Evolutionary conservation across 257 asterid species (phyloP).

Genomic region (Lavandula angustifolia): DNA sequence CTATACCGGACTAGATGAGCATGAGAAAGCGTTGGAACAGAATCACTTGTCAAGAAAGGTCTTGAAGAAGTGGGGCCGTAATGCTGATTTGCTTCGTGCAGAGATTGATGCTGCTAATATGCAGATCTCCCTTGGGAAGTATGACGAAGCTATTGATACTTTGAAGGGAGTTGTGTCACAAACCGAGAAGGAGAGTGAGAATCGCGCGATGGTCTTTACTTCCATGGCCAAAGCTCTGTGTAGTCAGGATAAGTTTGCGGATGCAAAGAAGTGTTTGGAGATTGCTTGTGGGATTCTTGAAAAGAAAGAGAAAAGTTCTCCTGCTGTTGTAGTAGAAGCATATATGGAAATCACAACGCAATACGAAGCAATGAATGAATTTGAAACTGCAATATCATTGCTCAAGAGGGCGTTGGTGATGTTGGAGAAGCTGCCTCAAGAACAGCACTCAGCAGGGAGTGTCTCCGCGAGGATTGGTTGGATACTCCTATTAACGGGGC

Average conservation of each 20-base stretch:
- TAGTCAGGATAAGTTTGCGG: slow-evolving; percentile 61
- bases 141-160: slow-evolving; percentile 72
- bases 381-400: slow-evolving; percentile 73
- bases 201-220: slow-evolving; percentile 73
- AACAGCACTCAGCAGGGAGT: slow-evolving; percentile 87
- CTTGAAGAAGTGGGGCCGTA: slow-evolving; percentile 81
- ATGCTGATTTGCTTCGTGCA: slow-evolving; percentile 77
- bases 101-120: slow-evolving; percentile 92
- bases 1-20: slow-evolving; percentile 81
- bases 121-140: slow-evolving; percentile 83
- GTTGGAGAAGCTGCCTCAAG: slow-evolving; percentile 82
- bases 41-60: slow-evolving; percentile 77
- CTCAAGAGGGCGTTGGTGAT: slow-evolving; percentile 58
- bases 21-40: slow-evolving; percentile 80
- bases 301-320: slow-evolving; percentile 64
- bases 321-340: slow-evolving; percentile 70
- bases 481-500: slow-evolving; percentile 76
- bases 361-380: slow-evolving; percentile 84
- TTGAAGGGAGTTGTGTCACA: slow-evolving; percentile 71
- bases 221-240: slow-evolving; percentile 87
- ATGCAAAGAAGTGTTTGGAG: slow-evolving; percentile 79
- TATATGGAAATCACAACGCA: slow-evolving; percentile 74
- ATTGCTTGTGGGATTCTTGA: slow-evolving; percentile 65
- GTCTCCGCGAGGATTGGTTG: slow-evolving; percentile 92
- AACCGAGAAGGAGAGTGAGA: slow-evolving; percentile 78